phyloP scores from a whole-genome alignment of 2,329 filamentous ascomycete genomes.

The Scopulariopsis brevicaulis region DNA sequence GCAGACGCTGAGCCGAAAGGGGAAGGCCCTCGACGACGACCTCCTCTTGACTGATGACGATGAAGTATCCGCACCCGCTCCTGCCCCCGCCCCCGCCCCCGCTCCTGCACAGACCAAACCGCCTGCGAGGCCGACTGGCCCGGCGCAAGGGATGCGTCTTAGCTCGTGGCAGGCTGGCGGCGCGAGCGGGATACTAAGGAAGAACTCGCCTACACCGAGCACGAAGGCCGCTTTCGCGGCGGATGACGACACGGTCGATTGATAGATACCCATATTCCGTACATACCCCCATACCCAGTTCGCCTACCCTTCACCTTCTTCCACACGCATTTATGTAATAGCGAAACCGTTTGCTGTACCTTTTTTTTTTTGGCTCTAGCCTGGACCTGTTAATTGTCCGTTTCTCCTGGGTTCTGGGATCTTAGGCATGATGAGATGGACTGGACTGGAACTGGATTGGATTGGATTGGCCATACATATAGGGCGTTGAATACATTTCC shows the following conservation, averaged over 20 bases:
- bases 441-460: neutral
- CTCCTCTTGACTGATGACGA: conserved; percentile 23
- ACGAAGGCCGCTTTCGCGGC: conserved; percentile 7
- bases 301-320: too few species aligned
- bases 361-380: neutral
- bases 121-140: conserved; percentile 29
- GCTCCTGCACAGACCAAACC: conserved; percentile 12
- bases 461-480: neutral
- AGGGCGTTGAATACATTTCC: neutral
- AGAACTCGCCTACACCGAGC: conserved; percentile 16
- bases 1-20: conserved; percentile 32
- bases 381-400: neutral
- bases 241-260: conserved; percentile 6
- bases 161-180: conserved; percentile 23
- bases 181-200: conserved; percentile 29
- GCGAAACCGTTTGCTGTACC: neutral
- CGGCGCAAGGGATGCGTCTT: conserved; percentile 8
- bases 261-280: neutral
- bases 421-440: neutral
- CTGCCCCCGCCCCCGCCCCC: conserved; percentile 2
- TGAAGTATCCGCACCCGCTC: conserved; percentile 24
- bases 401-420: neutral
- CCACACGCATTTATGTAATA: neutral
- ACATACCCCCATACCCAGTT: too few species aligned
- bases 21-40: conserved; percentile 24